phyloP scores from a whole-genome alignment of 2,329 filamentous ascomycete genomes.

The Stachybotrys elegans region DNA sequence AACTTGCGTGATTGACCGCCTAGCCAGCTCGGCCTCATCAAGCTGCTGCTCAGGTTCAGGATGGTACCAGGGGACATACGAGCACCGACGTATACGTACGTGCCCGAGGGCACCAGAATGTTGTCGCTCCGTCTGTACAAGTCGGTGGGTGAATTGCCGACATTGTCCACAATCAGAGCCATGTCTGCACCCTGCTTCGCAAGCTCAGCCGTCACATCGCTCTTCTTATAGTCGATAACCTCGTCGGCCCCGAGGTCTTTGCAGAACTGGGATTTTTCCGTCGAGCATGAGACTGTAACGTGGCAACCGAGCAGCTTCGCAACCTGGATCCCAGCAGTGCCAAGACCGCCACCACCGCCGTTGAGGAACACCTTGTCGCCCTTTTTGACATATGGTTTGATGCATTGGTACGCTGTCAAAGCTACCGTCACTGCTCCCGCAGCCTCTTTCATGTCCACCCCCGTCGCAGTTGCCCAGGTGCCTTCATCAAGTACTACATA shows the following conservation, averaged over 20 bases:
- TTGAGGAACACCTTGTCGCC: slow-evolving; percentile 62
- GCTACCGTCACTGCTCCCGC: slow-evolving; percentile 38
- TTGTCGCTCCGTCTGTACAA: slow-evolving; percentile 47
- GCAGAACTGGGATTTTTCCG: slow-evolving; percentile 52
- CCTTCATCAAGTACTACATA: slow-evolving; percentile 30
- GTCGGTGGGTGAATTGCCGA: slow-evolving; percentile 40
- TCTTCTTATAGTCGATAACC: slow-evolving; percentile 55
- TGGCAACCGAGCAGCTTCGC: slow-evolving; percentile 57
- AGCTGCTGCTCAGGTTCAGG: slow-evolving; percentile 16
- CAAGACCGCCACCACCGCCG: slow-evolving; percentile 59
- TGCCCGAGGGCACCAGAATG: slow-evolving; percentile 43
- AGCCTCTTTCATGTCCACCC: slow-evolving; percentile 34
- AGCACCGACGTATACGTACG: slow-evolving; percentile 47
- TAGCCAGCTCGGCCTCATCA: slow-evolving; percentile 26
- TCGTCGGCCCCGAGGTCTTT: slow-evolving; percentile 58
- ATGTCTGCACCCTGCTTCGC: slow-evolving; percentile 41
- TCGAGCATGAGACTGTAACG: slow-evolving; percentile 59
- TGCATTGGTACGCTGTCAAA: slow-evolving; percentile 43
- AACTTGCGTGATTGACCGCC: slow-evolving; percentile 37
- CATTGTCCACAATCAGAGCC: slow-evolving; percentile 53
- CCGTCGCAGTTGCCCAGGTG: slow-evolving; percentile 32
- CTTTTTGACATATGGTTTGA: slow-evolving; percentile 39
- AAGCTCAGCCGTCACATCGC: slow-evolving; percentile 42
- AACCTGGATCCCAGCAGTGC: slow-evolving; percentile 58
- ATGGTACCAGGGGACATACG: slow-evolving; percentile 21